These are phyloP conservation scores for Starmera stellimalicola DNA, from an alignment of 1,139 yeast species.

Conservation along the genomic window DNA sequence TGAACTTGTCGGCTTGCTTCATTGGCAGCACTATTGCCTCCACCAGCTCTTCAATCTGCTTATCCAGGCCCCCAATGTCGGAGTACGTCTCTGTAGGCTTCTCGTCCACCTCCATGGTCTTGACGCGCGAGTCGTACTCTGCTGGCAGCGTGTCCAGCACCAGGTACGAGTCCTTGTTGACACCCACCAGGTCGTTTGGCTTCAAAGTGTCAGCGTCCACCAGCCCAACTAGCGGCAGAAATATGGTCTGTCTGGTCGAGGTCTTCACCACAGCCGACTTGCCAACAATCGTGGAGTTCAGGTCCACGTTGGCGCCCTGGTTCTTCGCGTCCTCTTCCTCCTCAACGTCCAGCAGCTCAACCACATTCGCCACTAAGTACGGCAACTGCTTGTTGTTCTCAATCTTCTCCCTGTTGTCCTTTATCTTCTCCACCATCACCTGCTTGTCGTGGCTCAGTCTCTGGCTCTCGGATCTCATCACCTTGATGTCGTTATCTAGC, in stretches of 20 bases:
- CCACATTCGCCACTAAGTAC: slow-evolving; percentile 94
- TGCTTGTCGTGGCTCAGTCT: slow-evolving; percentile 87
- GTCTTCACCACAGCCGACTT: slow-evolving; percentile 97
- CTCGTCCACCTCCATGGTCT: slow-evolving; percentile 99
- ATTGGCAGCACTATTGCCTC: slow-evolving; percentile 98
- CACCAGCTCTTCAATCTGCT: slow-evolving; percentile 93
- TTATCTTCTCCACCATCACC: slow-evolving; percentile 87
- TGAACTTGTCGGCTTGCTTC: slow-evolving; percentile 97
- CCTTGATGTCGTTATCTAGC: slow-evolving; percentile 91
- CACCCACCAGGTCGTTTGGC: slow-evolving; percentile 97
- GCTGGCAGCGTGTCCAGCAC: slow-evolving; percentile 92
- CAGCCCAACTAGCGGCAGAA: slow-evolving; percentile 88
- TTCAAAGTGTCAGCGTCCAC: slow-evolving; percentile 83
- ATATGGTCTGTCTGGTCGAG: slow-evolving; percentile 94
- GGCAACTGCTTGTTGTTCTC: slow-evolving; percentile 94
- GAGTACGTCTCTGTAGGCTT: slow-evolving; percentile 95
- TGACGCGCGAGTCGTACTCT: slow-evolving; percentile 94
- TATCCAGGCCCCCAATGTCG: slow-evolving; percentile 96
- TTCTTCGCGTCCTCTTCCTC: slow-evolving; percentile 62
- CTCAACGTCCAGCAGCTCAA: slow-evolving; percentile 81
- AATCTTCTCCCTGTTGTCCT: slow-evolving; percentile 93
- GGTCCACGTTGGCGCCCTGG: slow-evolving; percentile 92
- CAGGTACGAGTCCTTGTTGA: slow-evolving; percentile 90
- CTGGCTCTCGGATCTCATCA: slow-evolving; percentile 88
- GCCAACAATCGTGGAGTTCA: slow-evolving; percentile 89